Conservation (phyloP, 345 rosid genomes). For the Murraya paniculata region DNA sequence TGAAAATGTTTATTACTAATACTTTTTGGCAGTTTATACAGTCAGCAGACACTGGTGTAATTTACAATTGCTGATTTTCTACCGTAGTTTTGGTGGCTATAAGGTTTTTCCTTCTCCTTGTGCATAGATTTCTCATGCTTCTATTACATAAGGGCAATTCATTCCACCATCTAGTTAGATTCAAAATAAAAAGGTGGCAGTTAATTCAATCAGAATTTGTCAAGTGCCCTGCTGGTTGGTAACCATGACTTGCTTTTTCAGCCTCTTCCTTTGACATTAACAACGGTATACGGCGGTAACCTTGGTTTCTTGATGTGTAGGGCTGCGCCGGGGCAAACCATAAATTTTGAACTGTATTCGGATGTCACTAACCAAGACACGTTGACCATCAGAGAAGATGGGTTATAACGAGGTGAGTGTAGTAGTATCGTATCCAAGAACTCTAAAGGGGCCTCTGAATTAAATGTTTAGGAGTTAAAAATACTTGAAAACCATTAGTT, state of each 20-base stretch:
- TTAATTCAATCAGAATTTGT: neutral
- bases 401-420: conserved; percentile 17
- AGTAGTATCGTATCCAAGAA: neutral
- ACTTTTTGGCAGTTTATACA: conserved; percentile 6
- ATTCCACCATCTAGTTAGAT: neutral
- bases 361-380: neutral
- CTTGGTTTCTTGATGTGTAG: conserved; percentile 13
- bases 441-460: neutral
- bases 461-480: neutral
- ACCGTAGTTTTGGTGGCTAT: conserved; percentile 2
- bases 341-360: neutral
- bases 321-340: conserved; percentile 11
- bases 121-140: conserved; percentile 2
- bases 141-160: neutral
- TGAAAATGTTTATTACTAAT: neutral
- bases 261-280: neutral
- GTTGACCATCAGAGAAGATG: neutral
- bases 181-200: neutral
- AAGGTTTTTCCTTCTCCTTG: conserved; percentile 14
- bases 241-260: neutral
- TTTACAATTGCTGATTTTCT: neutral
- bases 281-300: neutral
- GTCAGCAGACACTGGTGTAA: conserved; percentile 1
- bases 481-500: neutral
- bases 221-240: neutral